Evolutionary conservation across 371 early-diverging fungal species (phyloP).

Genomic region (Smittium culicis): DNA sequence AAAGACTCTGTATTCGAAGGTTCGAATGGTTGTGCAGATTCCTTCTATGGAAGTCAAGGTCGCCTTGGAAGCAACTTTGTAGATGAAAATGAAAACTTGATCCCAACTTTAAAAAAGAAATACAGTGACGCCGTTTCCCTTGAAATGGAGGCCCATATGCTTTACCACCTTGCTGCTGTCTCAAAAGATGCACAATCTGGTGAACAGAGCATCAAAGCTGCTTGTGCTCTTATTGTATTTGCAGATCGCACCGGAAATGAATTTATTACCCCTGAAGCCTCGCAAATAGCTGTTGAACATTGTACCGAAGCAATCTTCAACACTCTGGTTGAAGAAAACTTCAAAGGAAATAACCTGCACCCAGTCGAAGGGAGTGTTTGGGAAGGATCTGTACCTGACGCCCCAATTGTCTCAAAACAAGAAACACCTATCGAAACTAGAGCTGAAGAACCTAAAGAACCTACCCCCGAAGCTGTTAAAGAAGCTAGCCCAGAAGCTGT

Average conservation of each 20-base stretch:
- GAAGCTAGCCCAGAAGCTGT: too few species aligned
- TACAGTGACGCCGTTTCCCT: constrained; percentile 52
- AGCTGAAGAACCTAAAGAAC: too few species aligned
- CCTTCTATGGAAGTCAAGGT: constrained; percentile 86
- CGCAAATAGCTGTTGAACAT: constrained; percentile 40
- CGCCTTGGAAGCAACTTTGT: constrained; percentile 56
- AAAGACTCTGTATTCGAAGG: constrained; percentile 51
- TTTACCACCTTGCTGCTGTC: constrained; percentile 61
- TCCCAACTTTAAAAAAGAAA: constrained; percentile 33
- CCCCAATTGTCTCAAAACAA: background rate
- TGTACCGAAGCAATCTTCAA: constrained; percentile 64
- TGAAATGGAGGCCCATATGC: constrained; percentile 85
- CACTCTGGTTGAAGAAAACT: constrained; percentile 38
- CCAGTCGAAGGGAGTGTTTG: constrained; percentile 47
- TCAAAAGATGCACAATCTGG: constrained; percentile 15
- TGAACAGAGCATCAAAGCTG: constrained; percentile 43
- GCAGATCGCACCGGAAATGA: constrained; percentile 57
- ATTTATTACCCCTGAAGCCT: constrained; percentile 54
- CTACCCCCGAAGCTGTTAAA: too few species aligned
- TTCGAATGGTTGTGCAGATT: constrained; percentile 69
- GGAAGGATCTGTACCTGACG: constrained; percentile 23
- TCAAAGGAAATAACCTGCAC: constrained; percentile 37
- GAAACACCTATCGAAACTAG: too few species aligned
- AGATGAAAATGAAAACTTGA: constrained; percentile 57
- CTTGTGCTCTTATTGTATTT: constrained; percentile 75